Conservation (phyloP, 768 basidiomycete genomes). For the Leccinum variicolor region DNA sequence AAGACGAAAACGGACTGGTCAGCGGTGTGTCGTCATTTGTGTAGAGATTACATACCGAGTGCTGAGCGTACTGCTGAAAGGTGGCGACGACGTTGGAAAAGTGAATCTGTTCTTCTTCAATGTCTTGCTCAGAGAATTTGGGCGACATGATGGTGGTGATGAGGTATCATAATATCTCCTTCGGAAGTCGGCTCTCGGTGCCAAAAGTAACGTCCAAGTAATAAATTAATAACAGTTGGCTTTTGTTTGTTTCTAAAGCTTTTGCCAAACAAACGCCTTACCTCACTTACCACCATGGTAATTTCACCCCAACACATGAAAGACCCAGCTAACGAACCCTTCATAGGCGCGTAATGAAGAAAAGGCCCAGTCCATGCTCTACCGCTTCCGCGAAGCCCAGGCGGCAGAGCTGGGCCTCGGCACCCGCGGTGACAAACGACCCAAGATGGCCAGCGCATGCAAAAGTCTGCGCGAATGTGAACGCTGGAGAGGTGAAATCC, state of each 20-base stretch:
- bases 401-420: slow-evolving; percentile 93
- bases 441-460: slow-evolving; percentile 88
- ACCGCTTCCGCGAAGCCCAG: slow-evolving; percentile 95
- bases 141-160: slow-evolving; percentile 20
- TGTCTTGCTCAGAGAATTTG: slow-evolving; percentile 31
- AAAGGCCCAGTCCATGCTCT: slow-evolving; percentile 94
- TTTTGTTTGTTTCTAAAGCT: slow-evolving; percentile 27
- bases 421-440: slow-evolving; percentile 78
- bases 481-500: slow-evolving; percentile 92
- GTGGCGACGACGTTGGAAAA: slow-evolving; percentile 74
- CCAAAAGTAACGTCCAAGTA: too few relatives aligned
- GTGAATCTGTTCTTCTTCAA: slow-evolving; percentile 61
- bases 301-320: too few relatives aligned
- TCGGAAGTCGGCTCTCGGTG: not conserved
- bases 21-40: not conserved
- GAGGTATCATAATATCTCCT: not conserved
- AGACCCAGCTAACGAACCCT: not conserved
- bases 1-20: not conserved
- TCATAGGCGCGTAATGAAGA: slow-evolving; percentile 95
- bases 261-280: slow-evolving; percentile 22
- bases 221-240: not conserved
- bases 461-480: slow-evolving; percentile 93
- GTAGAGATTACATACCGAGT: slow-evolving; percentile 40
- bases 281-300: slow-evolving; percentile 16
- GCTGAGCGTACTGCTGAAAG: slow-evolving; percentile 71